Base-by-base conservation (phyloP, 192 early-diverging fungal species). In the Gryganskiella cystojenkinii region DNA sequence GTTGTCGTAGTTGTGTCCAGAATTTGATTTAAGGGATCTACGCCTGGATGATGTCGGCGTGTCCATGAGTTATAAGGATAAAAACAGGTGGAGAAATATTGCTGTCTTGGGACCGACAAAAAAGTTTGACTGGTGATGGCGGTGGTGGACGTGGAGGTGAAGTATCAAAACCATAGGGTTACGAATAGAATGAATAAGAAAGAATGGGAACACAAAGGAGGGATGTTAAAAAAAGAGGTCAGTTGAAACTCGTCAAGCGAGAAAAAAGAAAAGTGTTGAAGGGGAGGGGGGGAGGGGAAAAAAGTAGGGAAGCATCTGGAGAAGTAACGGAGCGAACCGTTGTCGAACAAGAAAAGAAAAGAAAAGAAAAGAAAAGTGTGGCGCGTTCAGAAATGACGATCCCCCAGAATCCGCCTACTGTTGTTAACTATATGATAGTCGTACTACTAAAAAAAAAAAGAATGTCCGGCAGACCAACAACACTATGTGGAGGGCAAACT, bases 1-100 rank as follows among this genome's bases (percentile, higher is more conserved):
- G 22, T 61, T 40, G 15, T 45, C 58, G 56, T 60, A n/a, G 28
- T 54, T 22, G 24, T 43, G 52, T 49, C 24, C 27, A 5, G 37
- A 25, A 27, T 15, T 45, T n/a, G 42, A 27, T 54, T n/a, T n/a
- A n/a, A n/a, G n/a, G n/a, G n/a, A n/a, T n/a, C n/a, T n/a, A n/a
- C n/a, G n/a, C 27, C n/a, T 19, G 19, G 22, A 34, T 31, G 33
- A 8, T 3, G 0, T 35, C 35, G 34, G 20, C 4, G 35, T 3
- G 8, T 56, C 33, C 33, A 35, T 35, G 33, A 1, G 10, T 5
- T 28, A 31, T 6, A n/a, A 0, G 34, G 35, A 40, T 40, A 5
- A 5, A 40, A 9, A 40, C 37, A n/a, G n/a, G n/a, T n/a, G n/a
- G n/a, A n/a, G n/a, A n/a, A n/a, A 13, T 40, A 40, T 40, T 9